Evolutionary conservation across 1,139 yeast species (phyloP).

Genomic region (Geotrichum klebahnii): DNA sequence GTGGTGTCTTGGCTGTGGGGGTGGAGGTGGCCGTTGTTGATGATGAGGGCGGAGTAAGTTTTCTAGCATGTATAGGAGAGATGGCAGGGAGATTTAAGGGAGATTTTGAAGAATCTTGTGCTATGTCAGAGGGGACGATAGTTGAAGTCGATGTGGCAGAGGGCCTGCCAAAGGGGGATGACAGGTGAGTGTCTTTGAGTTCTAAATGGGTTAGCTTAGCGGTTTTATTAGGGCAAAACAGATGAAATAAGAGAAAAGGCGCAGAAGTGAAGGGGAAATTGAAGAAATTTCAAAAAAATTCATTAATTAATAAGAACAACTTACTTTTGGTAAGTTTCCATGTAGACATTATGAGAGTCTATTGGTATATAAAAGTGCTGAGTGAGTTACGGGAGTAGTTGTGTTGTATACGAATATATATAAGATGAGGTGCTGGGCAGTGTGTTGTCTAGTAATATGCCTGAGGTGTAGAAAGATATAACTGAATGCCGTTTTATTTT

Average conservation of each 20-base stretch:
- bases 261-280: neutral
- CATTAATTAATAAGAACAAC: neutral
- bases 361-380: too few species aligned
- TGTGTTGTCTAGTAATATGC: too few species aligned
- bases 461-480: too few species aligned
- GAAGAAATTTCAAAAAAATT: neutral
- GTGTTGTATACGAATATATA: too few species aligned
- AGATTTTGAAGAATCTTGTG: neutral
- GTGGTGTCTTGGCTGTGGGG: neutral
- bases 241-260: too few species aligned
- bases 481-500: too few species aligned
- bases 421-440: too few species aligned
- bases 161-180: slow-evolving; percentile 17
- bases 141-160: slow-evolving; percentile 18
- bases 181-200: slow-evolving; percentile 18
- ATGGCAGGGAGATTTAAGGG: slow-evolving; percentile 2
- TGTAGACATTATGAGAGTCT: slow-evolving; percentile 13
- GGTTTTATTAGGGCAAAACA: neutral
- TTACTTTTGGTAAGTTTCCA: slow-evolving; percentile 19
- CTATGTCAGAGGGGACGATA: slow-evolving; percentile 6
- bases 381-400: too few species aligned
- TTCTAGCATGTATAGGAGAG: neutral
- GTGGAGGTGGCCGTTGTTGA: neutral
- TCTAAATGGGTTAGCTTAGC: slow-evolving; percentile 7
- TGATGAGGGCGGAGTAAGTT: neutral